Evolutionary conservation across 2,329 filamentous ascomycete genomes (phyloP), one percentile per base, ranked within the genome.

Genomic region (Xylaria hypoxylon): DNA sequence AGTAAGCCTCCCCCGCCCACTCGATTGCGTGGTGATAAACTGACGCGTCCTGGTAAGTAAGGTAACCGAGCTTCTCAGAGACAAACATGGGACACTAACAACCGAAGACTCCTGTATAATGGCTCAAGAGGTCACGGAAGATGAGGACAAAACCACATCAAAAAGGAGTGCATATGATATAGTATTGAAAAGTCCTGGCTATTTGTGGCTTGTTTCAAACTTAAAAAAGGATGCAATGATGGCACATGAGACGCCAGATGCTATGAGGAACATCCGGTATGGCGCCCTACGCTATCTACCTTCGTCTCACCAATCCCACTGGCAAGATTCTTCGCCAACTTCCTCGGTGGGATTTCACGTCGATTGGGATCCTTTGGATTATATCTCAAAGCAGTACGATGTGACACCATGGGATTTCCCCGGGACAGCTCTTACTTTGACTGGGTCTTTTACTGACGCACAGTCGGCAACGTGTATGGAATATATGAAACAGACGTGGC

Each of bases 401-500:
- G 8, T 4, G n/a, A 1, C 3, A 7, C 3, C 28, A 35, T 17
- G 3, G 5, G n/a, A 58, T 11, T 11, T 45, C 17, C 40, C 47
- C 22, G 55, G 24, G 24, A 19, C 40, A 58, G 31, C 55, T 17
- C 55, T 58, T 15, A 58, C 55, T 8, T 17, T 58, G 26, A 58
- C 55, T 35, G 55, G 55, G 8, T 45, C 26, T 35, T 58, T 58
- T 33, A n/a, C 31, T 15, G 15, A 58, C 11, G 55, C 55, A 2
- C 55, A 58, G 40, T 40, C 55, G 15, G 24, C 10, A 35, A 58
- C 55, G 45, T 58, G 55, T 24, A 31, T 35, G 55, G 22, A 10
- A 22, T 58, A 58, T n/a, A 58, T 58, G 24, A 26, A 47, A 24
- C 55, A 47, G 45, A 58, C 40, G n/a, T 58, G 55, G 55, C 55